Conservation (phyloP, 2,329 filamentous ascomycete genomes). For the Ophiosphaerella korrae region DNA sequence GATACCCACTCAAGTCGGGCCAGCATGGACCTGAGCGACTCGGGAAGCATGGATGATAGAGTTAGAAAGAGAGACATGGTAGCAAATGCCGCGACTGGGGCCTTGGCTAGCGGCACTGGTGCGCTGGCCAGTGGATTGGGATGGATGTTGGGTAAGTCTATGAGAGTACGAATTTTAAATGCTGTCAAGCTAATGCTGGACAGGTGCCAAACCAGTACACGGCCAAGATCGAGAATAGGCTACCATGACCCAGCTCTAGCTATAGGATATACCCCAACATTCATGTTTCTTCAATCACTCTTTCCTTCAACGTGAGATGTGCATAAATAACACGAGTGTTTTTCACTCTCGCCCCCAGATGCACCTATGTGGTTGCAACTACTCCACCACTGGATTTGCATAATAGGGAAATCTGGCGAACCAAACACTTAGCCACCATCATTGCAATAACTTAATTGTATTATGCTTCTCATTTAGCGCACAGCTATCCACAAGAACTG, state of each 20-base stretch:
- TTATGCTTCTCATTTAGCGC: no score
- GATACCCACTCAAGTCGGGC: slow-evolving; percentile 19
- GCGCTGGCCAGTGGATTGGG: slow-evolving; percentile 67
- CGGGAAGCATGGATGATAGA: slow-evolving; percentile 46
- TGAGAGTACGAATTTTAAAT: neutral
- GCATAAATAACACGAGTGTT: neutral
- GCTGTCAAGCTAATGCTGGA: slow-evolving; percentile 4
- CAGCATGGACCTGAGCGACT: slow-evolving; percentile 45
- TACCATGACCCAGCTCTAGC: neutral
- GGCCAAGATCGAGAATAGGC: slow-evolving; percentile 12
- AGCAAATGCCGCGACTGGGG: slow-evolving; percentile 67
- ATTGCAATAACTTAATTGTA: no score
- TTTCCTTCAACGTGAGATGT: neutral
- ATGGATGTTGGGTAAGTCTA: slow-evolving; percentile 63
- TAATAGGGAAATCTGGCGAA: no score
- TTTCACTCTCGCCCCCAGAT: no score
- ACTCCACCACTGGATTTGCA: no score
- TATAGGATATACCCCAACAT: neutral
- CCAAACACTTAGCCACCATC: no score
- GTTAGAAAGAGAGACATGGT: slow-evolving; percentile 75
- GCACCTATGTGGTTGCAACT: no score
- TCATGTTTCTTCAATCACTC: no score
- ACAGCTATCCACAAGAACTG: no score
- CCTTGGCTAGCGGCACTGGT: slow-evolving; percentile 64
- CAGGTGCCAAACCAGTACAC: slow-evolving; percentile 38